Evolutionary conservation across 805 yeast species (phyloP), one percentile per base, ranked within the genome.

Genomic region (Torulaspora quercuum): DNA sequence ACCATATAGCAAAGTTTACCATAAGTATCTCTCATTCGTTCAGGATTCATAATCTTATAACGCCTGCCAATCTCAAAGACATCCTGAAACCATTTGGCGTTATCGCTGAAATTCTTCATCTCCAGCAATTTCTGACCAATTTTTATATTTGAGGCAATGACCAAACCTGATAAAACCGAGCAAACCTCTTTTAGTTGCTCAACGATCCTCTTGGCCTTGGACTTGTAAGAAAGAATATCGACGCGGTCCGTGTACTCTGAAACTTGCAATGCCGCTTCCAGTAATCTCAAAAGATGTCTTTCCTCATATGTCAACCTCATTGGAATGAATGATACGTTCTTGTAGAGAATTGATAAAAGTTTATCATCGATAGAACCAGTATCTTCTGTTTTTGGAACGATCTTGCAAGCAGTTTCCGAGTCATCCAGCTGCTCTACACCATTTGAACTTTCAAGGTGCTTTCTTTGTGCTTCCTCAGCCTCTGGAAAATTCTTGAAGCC

Each of bases 41-140:
- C 88, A 0, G 94, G 94, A 52, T 83, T 83, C 88, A 83, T 80
- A 49, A 84, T 78, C 55, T 83, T 83, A 63, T 83, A 83, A 28
- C 92, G 69, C 50, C 92, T 68, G 15, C 92, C 92, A 42, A 83
- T 76, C 60, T 83, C 92, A 56, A 83, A 83, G 6, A 83, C 65
- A 26, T 61, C 63, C 53, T 82, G 71, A 57, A 77, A 83, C 88
- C 89, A 84, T 21, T 73, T 76, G 3, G 82, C 79, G 55, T 82
- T 80, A 41, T 78, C 79, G 28, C 72, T 68, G 49, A 82, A 83
- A 47, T 80, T 79, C 53, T 78, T 80, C 54, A 79, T 73, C 39
- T 79, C 76, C 29, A 82, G 69, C 44, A 83, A 64, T 30, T 65
- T 69, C 48, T 78, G 78, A 5, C 94, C 94, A 24, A 68, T 63